These are phyloP conservation scores for Backusella tarrabulga DNA, from an alignment of 192 early-diverging fungal genomes.

Conservation along the genomic window DNA sequence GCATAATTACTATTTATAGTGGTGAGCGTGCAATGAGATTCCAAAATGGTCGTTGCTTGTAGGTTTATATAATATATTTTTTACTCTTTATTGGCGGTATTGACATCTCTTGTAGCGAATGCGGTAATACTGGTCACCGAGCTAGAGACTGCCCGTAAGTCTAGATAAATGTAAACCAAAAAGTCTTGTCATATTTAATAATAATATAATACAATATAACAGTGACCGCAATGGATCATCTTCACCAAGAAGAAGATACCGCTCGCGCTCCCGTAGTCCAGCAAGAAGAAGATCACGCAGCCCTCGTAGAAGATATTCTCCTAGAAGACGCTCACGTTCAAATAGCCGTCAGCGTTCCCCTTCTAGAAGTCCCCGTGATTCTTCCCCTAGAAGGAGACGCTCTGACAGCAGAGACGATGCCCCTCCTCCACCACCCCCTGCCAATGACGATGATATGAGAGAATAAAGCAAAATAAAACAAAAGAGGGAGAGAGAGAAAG, in stretches of 20 bases:
- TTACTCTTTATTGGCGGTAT: not conserved
- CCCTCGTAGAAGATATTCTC: slow-evolving; percentile 1
- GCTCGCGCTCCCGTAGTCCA: slow-evolving; percentile 7
- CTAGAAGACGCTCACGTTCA: slow-evolving; percentile 11
- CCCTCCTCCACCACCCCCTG: not conserved
- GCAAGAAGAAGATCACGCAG: slow-evolving; percentile 8
- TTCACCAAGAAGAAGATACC: slow-evolving; percentile 6
- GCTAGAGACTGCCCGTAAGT: slow-evolving; percentile 37
- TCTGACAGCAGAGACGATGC: slow-evolving; percentile 3
- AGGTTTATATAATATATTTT: not conserved
- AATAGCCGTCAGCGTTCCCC: not conserved
- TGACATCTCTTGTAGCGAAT: slow-evolving; percentile 20
- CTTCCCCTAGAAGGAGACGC: not conserved
- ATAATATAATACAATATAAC: not conserved
- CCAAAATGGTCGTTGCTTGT: slow-evolving; percentile 34
- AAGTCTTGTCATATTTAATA: not conserved
- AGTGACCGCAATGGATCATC: slow-evolving; percentile 3
- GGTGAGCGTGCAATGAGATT: slow-evolving; percentile 37
- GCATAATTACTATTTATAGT: not conserved
- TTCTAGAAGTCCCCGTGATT: not conserved
- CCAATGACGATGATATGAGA: not conserved
- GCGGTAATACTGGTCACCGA: slow-evolving; percentile 32
- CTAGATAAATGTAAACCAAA: not conserved
- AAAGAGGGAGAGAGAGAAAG: no score
- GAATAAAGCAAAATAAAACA: not conserved